phyloP scores from a whole-genome alignment of 2,329 filamentous ascomycete species.

The Claviceps pazoutovae region DNA sequence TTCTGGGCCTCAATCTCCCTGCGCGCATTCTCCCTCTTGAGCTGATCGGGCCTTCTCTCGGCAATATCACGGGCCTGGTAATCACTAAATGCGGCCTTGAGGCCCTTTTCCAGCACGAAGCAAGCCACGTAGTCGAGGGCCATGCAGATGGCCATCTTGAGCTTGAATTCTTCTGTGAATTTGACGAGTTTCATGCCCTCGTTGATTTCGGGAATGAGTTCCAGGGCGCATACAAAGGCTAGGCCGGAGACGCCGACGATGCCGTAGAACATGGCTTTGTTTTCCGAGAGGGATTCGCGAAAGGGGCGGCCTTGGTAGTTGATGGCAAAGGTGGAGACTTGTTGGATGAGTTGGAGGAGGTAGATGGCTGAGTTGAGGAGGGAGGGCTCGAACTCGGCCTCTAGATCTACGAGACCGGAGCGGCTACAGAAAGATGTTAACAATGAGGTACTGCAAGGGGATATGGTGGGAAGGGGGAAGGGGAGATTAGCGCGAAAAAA shows the following conservation, averaged over 20 bases:
- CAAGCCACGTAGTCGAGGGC: constrained; percentile 74
- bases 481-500: too few relatives aligned
- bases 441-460: constrained; percentile 12
- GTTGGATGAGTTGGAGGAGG: constrained; percentile 92
- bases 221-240: constrained; percentile 86
- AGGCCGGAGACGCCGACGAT: constrained; percentile 80
- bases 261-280: constrained; percentile 96
- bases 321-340: constrained; percentile 97
- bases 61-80: constrained; percentile 91
- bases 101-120: constrained; percentile 70
- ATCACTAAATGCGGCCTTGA: constrained; percentile 82
- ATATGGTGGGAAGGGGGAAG: too few relatives aligned
- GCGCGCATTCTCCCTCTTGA: constrained; percentile 58
- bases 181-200: constrained; percentile 83
- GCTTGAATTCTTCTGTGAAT: constrained; percentile 79
- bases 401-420: constrained; percentile 60
- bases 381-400: constrained; percentile 86
- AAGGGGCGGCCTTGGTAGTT: constrained; percentile 98
- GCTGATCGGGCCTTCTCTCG: constrained; percentile 69
- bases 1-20: constrained; percentile 42
- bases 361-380: constrained; percentile 95
- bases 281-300: constrained; percentile 89
- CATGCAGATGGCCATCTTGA: constrained; percentile 74
- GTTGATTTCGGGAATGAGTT: constrained; percentile 92
- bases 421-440: constrained; percentile 22